Evolutionary conservation across 768 basidiomycete species (phyloP).

Genomic region (Lentinula detonsa): DNA sequence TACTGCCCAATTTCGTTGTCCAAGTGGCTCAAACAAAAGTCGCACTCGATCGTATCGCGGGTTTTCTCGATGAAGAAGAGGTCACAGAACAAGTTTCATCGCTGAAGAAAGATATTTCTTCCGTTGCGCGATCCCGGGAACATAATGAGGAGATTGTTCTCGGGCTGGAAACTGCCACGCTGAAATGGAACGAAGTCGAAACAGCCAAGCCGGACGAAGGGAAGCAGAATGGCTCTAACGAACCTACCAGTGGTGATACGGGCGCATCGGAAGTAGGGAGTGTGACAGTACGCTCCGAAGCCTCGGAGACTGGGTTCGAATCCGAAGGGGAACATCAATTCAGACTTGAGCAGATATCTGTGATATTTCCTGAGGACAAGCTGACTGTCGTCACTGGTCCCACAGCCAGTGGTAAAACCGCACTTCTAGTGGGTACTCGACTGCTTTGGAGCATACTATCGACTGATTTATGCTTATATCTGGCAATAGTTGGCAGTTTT

Average conservation of each 20-base stretch:
- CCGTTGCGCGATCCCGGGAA: constrained; percentile 4
- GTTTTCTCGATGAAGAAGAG: constrained; percentile 67
- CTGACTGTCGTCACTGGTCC: constrained; percentile 72
- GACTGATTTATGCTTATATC: neutral
- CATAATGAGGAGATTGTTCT: constrained; percentile 36
- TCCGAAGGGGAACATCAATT: constrained; percentile 44
- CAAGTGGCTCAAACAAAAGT: constrained; percentile 69
- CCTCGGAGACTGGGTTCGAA: constrained; percentile 16
- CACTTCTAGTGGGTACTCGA: constrained; percentile 50
- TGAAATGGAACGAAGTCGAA: constrained; percentile 57
- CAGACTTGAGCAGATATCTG: constrained; percentile 58
- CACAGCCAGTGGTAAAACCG: constrained; percentile 81
- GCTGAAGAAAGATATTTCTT: constrained; percentile 36
- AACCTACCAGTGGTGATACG: neutral
- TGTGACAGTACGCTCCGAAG: constrained; percentile 4
- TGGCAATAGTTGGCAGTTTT: constrained; percentile 54
- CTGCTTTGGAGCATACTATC: neutral
- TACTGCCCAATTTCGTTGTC: constrained; percentile 77
- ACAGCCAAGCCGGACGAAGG: constrained; percentile 15
- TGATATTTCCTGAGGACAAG: constrained; percentile 68
- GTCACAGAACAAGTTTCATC: constrained; percentile 62
- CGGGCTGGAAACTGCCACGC: constrained; percentile 51
- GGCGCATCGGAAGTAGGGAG: neutral
- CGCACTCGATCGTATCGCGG: constrained; percentile 60
- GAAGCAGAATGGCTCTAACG: neutral